Percentiles rank a stretch among this genome's conserved stretches.
These are phyloP conservation scores for Neofusicoccum parvum DNA, from an alignment of 2,329 filamentous ascomycete species.

Conservation along the genomic window DNA sequence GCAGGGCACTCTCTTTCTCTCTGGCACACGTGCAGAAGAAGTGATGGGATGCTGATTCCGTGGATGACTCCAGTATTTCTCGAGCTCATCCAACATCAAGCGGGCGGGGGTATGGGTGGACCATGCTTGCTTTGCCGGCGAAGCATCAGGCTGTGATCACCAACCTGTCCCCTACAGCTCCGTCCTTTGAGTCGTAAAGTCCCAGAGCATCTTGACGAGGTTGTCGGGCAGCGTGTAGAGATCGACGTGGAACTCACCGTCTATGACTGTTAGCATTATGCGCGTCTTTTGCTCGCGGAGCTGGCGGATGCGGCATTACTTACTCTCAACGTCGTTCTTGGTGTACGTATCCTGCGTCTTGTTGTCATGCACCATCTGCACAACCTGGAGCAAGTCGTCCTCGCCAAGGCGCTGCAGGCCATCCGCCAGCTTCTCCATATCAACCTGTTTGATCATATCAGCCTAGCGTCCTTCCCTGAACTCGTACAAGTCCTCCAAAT, in stretches of 20 bases:
- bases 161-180: neutral
- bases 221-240: conserved; percentile 93
- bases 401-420: conserved; percentile 85
- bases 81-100: no score
- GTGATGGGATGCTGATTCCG: no score
- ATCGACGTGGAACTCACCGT: conserved; percentile 97
- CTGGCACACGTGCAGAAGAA: no score
- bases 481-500: no score
- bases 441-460: conserved; percentile 52
- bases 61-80: no score
- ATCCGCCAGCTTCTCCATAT: conserved; percentile 97
- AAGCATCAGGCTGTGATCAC: neutral
- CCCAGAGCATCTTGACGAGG: conserved; percentile 93
- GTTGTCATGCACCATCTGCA: conserved; percentile 98
- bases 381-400: conserved; percentile 90
- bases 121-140: no score
- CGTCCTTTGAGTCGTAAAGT: conserved; percentile 61
- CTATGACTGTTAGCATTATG: conserved; percentile 45
- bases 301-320: conserved; percentile 42
- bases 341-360: conserved; percentile 94
- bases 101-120: no score
- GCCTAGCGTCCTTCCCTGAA: neutral
- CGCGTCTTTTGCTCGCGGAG: neutral
- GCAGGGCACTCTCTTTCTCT: no score
- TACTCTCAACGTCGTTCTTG: conserved; percentile 94